These are phyloP conservation scores for Blastobotrys capitulatus DNA, from an alignment of 1,139 yeast species.

Conservation along the genomic window DNA sequence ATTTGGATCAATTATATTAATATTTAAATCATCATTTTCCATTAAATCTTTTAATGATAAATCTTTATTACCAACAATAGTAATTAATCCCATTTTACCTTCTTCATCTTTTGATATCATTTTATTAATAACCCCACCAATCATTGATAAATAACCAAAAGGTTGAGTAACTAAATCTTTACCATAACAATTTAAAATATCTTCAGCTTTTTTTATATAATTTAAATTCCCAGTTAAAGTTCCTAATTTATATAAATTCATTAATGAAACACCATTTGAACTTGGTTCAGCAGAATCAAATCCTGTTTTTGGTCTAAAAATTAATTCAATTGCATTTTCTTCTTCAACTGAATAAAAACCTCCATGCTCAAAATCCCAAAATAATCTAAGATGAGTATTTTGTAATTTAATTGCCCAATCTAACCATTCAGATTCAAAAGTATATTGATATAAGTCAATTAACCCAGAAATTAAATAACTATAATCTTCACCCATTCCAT, in stretches of 20 bases:
- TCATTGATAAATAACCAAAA: conserved; percentile 29
- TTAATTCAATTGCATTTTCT: conserved; percentile 21
- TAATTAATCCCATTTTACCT: conserved; percentile 15
- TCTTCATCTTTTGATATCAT: conserved; percentile 13
- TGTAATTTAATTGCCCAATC: conserved; percentile 33
- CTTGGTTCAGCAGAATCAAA: conserved; percentile 39
- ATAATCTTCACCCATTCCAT: conserved; percentile 36
- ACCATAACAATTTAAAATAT: conserved; percentile 28
- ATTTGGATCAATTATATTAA: conserved; percentile 15
- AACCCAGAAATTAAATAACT: conserved; percentile 34
- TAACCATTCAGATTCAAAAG: conserved; percentile 28
- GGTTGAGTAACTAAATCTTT: conserved; percentile 32
- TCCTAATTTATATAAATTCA: conserved; percentile 30
- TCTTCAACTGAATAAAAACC: conserved; percentile 31
- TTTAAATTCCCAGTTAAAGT: conserved; percentile 24
- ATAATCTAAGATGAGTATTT: conserved; percentile 29
- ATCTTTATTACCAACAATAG: conserved; percentile 23
- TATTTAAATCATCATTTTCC: conserved; percentile 14
- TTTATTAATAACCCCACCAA: conserved; percentile 23
- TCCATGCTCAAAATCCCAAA: conserved; percentile 34
- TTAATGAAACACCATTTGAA: conserved; percentile 34
- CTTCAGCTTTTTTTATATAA: conserved; percentile 24
- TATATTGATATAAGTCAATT: conserved; percentile 34
- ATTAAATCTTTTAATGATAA: background rate
- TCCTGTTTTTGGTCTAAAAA: conserved; percentile 34